These are phyloP conservation scores for Malus hybrid DNA, from an alignment of 331 rosid genomes.

Conservation along the genomic window DNA sequence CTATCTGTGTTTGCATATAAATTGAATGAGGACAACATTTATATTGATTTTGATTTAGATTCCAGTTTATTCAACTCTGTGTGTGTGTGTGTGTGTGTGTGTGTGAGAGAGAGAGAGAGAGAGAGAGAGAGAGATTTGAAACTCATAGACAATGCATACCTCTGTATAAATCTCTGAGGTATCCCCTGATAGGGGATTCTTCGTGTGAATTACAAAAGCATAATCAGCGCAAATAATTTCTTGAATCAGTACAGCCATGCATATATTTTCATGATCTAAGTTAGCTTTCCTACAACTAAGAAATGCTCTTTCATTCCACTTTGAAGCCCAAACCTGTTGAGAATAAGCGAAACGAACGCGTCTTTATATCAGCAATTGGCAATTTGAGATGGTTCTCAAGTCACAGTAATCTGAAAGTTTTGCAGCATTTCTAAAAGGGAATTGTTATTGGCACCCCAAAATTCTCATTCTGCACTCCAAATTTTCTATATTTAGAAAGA, in stretches of 20 bases:
- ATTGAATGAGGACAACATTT: background rate
- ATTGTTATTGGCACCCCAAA: no score
- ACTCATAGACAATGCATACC: background rate
- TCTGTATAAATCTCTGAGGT: conserved; percentile 28
- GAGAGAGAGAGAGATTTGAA: background rate
- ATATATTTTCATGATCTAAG: conserved; percentile 16
- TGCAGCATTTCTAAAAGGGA: background rate
- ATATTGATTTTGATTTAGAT: background rate
- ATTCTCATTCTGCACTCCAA: no score
- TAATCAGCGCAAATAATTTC: conserved; percentile 30
- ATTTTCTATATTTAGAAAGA: no score
- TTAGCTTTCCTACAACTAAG: conserved; percentile 21
- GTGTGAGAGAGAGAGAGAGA: background rate
- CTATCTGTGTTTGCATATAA: conserved; percentile 17
- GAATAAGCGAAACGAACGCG: background rate
- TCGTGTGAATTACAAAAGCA: conserved; percentile 34
- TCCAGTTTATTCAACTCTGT: background rate
- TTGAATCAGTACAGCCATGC: conserved; percentile 33
- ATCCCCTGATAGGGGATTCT: conserved; percentile 28
- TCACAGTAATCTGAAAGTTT: background rate
- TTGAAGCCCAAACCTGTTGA: conserved; percentile 35
- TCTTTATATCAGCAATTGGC: background rate
- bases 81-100: no score
- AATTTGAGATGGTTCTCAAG: background rate
- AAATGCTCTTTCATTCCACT: conserved; percentile 36